These are phyloP conservation scores for Colletotrichum truncatum DNA, from an alignment of 2,329 filamentous ascomycete genomes.

Conservation along the genomic window DNA sequence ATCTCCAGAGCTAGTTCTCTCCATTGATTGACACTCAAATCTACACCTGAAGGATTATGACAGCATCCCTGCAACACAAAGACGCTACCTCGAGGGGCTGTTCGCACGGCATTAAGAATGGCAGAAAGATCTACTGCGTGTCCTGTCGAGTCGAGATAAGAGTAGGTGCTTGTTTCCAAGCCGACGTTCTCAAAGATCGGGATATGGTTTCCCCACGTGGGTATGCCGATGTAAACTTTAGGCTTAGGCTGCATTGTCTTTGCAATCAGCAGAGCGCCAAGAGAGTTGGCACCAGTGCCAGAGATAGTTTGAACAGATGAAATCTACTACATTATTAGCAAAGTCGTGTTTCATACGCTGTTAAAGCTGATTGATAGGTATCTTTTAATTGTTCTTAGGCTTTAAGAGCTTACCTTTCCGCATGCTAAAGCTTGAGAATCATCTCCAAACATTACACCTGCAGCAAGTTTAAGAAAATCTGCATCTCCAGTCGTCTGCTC, in stretches of 20 bases:
- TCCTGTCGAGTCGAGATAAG: slow-evolving; percentile 38
- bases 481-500: slow-evolving; percentile 44
- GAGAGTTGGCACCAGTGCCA: slow-evolving; percentile 46
- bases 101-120: slow-evolving; percentile 33
- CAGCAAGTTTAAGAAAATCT: slow-evolving; percentile 40
- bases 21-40: slow-evolving; percentile 43
- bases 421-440: slow-evolving; percentile 7
- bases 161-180: slow-evolving; percentile 39
- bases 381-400: too few species aligned
- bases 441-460: slow-evolving; percentile 41
- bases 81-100: slow-evolving; percentile 40
- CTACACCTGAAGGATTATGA: slow-evolving; percentile 47
- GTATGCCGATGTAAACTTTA: slow-evolving; percentile 41
- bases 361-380: background rate
- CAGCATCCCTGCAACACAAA: slow-evolving; percentile 47
- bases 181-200: slow-evolving; percentile 41
- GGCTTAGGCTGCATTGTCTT: slow-evolving; percentile 34
- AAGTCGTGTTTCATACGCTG: background rate
- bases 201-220: slow-evolving; percentile 45
- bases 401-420: background rate
- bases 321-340: slow-evolving; percentile 31
- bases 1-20: slow-evolving; percentile 35
- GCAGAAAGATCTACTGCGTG: slow-evolving; percentile 38
- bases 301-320: slow-evolving; percentile 48
- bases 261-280: slow-evolving; percentile 42